Percentiles rank a stretch among this genome's conserved stretches.
phyloP scores from a whole-genome alignment of 345 rosid species.

The Microcos paniculata region DNA sequence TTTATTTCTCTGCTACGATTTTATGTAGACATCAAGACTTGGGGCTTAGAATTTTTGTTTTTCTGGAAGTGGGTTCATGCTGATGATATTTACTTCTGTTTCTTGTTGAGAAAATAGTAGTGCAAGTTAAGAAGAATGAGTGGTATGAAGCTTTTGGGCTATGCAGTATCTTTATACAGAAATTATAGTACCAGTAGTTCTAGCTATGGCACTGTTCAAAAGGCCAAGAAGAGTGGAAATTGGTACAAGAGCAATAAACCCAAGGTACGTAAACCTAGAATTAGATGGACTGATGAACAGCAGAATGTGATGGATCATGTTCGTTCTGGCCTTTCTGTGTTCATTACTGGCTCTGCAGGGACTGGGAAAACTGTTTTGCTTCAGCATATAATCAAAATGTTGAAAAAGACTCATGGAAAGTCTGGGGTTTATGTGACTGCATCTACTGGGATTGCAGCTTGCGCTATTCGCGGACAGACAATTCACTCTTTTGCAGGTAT shows the following conservation, averaged over 20 bases:
- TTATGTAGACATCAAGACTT: background rate
- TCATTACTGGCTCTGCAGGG: constrained; percentile 40
- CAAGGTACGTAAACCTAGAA: background rate
- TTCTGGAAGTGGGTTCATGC: background rate
- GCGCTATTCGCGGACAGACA: constrained; percentile 35
- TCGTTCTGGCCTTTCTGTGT: constrained; percentile 23
- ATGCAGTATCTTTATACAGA: constrained; percentile 15
- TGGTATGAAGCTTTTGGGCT: constrained; percentile 14
- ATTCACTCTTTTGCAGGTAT: constrained; percentile 40
- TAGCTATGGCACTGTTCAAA: background rate
- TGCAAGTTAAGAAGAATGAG: background rate
- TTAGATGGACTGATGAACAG: constrained; percentile 41
- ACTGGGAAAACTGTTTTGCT: constrained; percentile 37
- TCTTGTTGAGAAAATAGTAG: background rate
- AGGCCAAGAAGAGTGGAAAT: background rate
- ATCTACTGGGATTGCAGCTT: constrained; percentile 41
- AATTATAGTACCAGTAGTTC: constrained; percentile 16
- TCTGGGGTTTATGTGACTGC: constrained; percentile 36
- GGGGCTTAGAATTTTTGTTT: background rate
- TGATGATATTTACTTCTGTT: background rate
- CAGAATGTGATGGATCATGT: constrained; percentile 19
- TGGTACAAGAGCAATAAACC: constrained; percentile 4
- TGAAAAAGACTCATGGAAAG: constrained; percentile 14
- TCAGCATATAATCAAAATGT: constrained; percentile 10
- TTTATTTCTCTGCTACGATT: background rate